Evolutionary conservation across 495 filamentous ascomycete genomes (phyloP), one percentile per base, ranked within the genome.

Genomic region (Pyrenula massariospora): DNA sequence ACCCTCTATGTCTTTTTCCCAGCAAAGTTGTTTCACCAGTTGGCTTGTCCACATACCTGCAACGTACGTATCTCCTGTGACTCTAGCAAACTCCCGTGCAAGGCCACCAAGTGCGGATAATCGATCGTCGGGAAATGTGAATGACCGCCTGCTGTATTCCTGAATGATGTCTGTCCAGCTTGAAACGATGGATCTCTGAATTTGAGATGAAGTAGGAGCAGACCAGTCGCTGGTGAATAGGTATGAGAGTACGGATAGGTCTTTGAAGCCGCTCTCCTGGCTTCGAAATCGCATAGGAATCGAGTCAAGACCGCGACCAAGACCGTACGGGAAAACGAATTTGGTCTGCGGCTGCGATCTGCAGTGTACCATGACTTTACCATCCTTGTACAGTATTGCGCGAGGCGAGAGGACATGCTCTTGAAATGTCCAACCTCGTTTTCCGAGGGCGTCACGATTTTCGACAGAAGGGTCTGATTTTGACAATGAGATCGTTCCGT

Each of bases 11-110:
- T 42, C 31, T 5, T 15, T 42, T 42, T 42, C 31, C 31, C 31
- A 42, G 15, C 31, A 42, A 5, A 42, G 31, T 42, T 42, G 31
- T 15, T 15, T 42, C 31, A 42, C 5, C 31, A 42, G 31, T 15
- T 42, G 31, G 15, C 31, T 42, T 42, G 12, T 24, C 56, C 56
- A 57, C 56, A 57, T 53, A 12, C 56, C 56, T 5, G 56, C 56
- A 15, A 57, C 11, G 24, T 57, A 57, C 22, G 21, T 19, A 25
- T 57, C 50, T 22, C 49, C 20, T 10, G 56, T 57, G 24, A 31
- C 48, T 20, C 50, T 23, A n/a, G 49, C 36, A 10, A 53, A 22
- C 12, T 24, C 24, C 24, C 25, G 2, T 21, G 56, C 56, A 23
- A 57, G 22, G 1, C 56, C 56, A 12, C 49, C 49, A 23, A 57